Evolutionary conservation across 2,329 filamentous ascomycete genomes (phyloP), one percentile per base, ranked within the genome.

Genomic region (Trichoderma brevicompactum): DNA sequence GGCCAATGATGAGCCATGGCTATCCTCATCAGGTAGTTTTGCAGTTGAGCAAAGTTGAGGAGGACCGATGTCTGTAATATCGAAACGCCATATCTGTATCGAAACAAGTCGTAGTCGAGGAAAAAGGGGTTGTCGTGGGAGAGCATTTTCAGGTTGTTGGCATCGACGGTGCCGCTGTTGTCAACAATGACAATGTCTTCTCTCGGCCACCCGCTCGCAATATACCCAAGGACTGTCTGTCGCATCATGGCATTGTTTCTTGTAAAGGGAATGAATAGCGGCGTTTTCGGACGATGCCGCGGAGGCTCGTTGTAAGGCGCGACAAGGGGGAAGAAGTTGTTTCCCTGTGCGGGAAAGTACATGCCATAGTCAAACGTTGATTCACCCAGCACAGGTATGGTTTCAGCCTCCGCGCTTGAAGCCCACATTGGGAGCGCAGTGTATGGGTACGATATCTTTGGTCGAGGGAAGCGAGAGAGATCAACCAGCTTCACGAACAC

Each of bases 101-200:
- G 53, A 43, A 60, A 65, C 44, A 65, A 17, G 0, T 65, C 55
- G 17, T 65, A 65, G 44, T 65, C 55, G 44, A 65, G 63, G 48
- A 17, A 65, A 53, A 65, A 61, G 44, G 63, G 63, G 38, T 65
- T 65, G 2, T 19, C 32, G 2, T 23, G 15, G 4, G 55, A 65
- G 15, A 65, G 55, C 0, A 61, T 44, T 4, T 65, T 65, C 13
- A 48, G 23, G 12, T 60, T 65, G 13, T 65, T 65, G 34, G 63
- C 63, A 28, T 65, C 63, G 46, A 36, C 23, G n/a, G 54, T 65
- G 17, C 63, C 55, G 13, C 55, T 65, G 28, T 65, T 65, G 17
- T 65, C 63, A 3, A 65, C 7, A 10, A 65, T 65, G 55, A 65
- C 32, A 19, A 65, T 65, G 6, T 65, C 63, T 46, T 65, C 63